Percentiles rank a stretch among this genome's conserved stretches.
Conservation (phyloP, 1,284 basidiomycete genomes). For the Cystobasidium sp. region DNA sequence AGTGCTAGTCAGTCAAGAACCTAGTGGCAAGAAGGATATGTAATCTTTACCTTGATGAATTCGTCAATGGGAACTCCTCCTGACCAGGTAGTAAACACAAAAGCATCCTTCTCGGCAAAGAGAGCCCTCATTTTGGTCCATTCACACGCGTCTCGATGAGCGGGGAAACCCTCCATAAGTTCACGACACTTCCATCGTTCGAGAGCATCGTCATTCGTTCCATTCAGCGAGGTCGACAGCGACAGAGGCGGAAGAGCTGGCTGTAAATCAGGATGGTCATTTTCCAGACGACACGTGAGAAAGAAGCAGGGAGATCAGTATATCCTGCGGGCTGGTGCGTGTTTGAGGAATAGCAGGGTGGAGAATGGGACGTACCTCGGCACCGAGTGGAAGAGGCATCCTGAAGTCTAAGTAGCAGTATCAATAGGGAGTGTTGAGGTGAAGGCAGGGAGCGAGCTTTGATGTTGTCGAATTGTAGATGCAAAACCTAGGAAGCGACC, state of each 20-base stretch:
- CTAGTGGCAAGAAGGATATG: not conserved
- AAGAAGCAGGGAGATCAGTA: slow-evolving; percentile 1
- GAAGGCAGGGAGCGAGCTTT: no score
- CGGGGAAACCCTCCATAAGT: slow-evolving; percentile 53
- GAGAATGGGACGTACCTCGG: slow-evolving; percentile 28
- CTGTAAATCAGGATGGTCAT: not conserved
- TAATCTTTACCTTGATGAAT: slow-evolving; percentile 51
- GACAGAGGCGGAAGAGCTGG: slow-evolving; percentile 19
- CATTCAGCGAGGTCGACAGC: slow-evolving; percentile 41
- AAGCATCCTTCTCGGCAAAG: slow-evolving; percentile 54
- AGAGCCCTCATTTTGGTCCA: slow-evolving; percentile 54
- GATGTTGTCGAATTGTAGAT: no score
- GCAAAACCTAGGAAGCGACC: no score
- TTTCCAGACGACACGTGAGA: not conserved
- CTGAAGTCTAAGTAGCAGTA: not conserved
- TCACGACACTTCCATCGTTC: slow-evolving; percentile 53
- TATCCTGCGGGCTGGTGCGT: not conserved
- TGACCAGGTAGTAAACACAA: slow-evolving; percentile 55
- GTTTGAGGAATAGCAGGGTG: not conserved
- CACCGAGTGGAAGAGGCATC: slow-evolving; percentile 48
- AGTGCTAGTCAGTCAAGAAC: not conserved
- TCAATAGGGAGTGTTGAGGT: not conserved
- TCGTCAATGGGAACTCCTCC: slow-evolving; percentile 54
- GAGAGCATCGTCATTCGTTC: slow-evolving; percentile 46
- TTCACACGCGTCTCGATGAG: slow-evolving; percentile 54